phyloP scores from a whole-genome alignment of 345 rosid species.

The Draba incana region DNA sequence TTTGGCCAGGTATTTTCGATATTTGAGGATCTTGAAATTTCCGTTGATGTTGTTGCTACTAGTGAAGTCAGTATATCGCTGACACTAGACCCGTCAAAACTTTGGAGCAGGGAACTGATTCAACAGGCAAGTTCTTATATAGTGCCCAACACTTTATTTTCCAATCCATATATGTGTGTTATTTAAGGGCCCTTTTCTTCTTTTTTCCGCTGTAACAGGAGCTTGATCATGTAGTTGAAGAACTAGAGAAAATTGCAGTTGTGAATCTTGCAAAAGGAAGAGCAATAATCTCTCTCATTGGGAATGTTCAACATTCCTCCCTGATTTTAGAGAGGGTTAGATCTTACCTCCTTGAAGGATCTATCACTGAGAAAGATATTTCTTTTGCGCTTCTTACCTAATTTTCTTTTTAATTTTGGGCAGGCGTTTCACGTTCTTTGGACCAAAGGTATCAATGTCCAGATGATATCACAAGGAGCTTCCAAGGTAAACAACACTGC shows the following conservation, averaged over 20 bases:
- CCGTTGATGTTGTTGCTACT: slow-evolving; percentile 98
- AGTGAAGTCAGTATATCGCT: slow-evolving; percentile 99
- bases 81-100: slow-evolving; percentile 94
- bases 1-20: slow-evolving; percentile 80
- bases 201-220: slow-evolving; percentile 54
- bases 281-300: slow-evolving; percentile 92
- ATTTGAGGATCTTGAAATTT: slow-evolving; percentile 94
- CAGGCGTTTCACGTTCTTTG: slow-evolving; percentile 90
- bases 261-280: slow-evolving; percentile 85
- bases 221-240: slow-evolving; percentile 98
- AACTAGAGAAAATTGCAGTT: slow-evolving; percentile 92
- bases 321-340: slow-evolving; percentile 91
- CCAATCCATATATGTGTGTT: neutral
- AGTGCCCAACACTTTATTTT: slow-evolving; percentile 9
- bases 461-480: slow-evolving; percentile 99
- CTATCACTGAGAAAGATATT: neutral
- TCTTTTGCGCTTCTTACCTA: slow-evolving; percentile 29
- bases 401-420: slow-evolving; percentile 5
- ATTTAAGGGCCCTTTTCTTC: neutral
- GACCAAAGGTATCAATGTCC: slow-evolving; percentile 88
- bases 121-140: slow-evolving; percentile 79
- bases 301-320: slow-evolving; percentile 91
- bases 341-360: slow-evolving; percentile 27
- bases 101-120: slow-evolving; percentile 97
- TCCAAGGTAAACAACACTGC: slow-evolving; percentile 69